phyloP scores from a whole-genome alignment of 371 early-diverging fungal species.

The Lichtheimia ornata region DNA sequence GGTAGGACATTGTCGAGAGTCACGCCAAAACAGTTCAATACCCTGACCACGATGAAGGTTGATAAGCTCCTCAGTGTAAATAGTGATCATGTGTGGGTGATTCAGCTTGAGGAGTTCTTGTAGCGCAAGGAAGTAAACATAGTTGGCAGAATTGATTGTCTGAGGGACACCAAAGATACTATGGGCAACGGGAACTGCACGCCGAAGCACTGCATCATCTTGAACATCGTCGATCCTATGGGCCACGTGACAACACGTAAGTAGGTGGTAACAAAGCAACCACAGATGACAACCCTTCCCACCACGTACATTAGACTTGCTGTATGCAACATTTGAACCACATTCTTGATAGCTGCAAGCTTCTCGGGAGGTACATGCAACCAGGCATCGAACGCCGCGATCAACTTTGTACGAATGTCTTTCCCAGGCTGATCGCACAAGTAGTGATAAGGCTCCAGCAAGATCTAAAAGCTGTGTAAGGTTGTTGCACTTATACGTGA shows the following conservation, averaged over 20 bases:
- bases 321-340: conserved; percentile 94
- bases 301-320: conserved; percentile 83
- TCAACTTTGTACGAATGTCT: conserved; percentile 86
- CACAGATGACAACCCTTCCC: too few relatives aligned
- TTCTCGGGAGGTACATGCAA: conserved; percentile 74
- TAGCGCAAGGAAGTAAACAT: conserved; percentile 92
- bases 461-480: conserved; percentile 39
- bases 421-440: conserved; percentile 87
- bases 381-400: conserved; percentile 90
- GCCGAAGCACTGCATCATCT: conserved; percentile 85
- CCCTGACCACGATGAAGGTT: conserved; percentile 90
- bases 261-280: background rate
- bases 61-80: conserved; percentile 86
- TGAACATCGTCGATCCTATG: conserved; percentile 93
- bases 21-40: conserved; percentile 81
- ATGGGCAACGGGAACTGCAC: conserved; percentile 95
- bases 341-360: conserved; percentile 73
- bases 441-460: conserved; percentile 86
- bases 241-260: background rate
- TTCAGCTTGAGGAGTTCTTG: conserved; percentile 72
- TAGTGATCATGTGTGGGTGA: conserved; percentile 68
- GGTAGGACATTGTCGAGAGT: conserved; percentile 76
- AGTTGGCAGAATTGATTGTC: conserved; percentile 95
- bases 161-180: conserved; percentile 90
- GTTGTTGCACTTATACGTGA: background rate